Conservation (phyloP, 306 rosid genomes). For the Rosa persica region DNA sequence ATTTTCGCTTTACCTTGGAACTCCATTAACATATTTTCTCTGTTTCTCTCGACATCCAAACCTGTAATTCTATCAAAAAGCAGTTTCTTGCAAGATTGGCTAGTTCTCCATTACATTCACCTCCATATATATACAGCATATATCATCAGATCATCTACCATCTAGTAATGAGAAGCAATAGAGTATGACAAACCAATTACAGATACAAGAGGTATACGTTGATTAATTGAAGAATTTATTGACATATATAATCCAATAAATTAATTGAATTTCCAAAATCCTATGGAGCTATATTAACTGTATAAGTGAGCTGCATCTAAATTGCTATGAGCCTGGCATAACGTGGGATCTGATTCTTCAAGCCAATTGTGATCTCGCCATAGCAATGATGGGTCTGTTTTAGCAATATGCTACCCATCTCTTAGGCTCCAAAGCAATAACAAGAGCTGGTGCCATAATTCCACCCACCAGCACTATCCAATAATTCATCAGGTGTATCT, state of each 20-base stretch:
- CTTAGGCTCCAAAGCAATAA: conserved; percentile 13
- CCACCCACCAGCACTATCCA: background rate
- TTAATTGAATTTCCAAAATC: conserved; percentile 37
- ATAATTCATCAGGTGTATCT: conserved; percentile 16
- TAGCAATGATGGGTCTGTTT: conserved; percentile 21
- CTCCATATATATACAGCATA: background rate
- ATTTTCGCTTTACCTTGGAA: background rate
- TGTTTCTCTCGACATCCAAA: background rate
- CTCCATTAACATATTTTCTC: background rate
- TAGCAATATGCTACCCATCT: conserved; percentile 15
- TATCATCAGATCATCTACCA: background rate
- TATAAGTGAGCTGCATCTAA: conserved; percentile 24
- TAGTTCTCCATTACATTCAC: background rate
- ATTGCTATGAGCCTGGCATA: background rate
- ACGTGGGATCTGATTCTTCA: conserved; percentile 15
- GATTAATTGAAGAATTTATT: background rate
- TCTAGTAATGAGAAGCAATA: background rate
- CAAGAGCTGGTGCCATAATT: conserved; percentile 9
- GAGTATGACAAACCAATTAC: background rate
- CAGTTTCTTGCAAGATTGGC: background rate
- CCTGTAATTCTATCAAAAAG: background rate
- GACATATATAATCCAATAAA: conserved; percentile 26
- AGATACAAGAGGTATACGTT: background rate
- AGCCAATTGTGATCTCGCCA: conserved; percentile 19
- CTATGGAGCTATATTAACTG: conserved; percentile 9